Conservation (phyloP, 192 early-diverging fungal species). For the Coemansia sp. region DNA sequence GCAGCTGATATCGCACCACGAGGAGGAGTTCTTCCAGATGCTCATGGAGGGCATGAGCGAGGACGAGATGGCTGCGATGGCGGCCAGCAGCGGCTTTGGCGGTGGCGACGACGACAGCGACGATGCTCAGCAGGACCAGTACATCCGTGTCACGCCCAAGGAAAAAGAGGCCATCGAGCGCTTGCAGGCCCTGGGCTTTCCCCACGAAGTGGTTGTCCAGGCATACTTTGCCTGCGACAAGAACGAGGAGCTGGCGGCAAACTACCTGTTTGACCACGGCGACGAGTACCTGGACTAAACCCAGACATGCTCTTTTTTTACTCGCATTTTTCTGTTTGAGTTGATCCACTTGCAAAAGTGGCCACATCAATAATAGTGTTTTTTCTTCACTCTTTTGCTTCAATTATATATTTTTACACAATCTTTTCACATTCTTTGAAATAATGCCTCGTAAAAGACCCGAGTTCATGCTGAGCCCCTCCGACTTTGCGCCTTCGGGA, state of each 20-base stretch:
- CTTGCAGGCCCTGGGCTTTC: constrained; percentile 83
- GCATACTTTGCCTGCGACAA: constrained; percentile 97
- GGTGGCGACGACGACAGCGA: constrained; percentile 45
- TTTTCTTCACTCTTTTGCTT: not conserved
- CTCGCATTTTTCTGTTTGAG: too few relatives aligned
- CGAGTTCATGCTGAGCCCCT: constrained; percentile 38
- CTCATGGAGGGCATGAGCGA: constrained; percentile 52
- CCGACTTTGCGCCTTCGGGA: constrained; percentile 24
- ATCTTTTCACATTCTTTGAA: not conserved
- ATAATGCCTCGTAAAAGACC: constrained; percentile 48
- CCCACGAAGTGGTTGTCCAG: constrained; percentile 76
- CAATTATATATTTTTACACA: not conserved
- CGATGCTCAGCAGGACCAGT: constrained; percentile 47
- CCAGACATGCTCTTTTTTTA: not conserved
- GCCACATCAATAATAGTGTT: not conserved
- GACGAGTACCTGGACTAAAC: constrained; percentile 54
- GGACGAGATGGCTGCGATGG: constrained; percentile 27
- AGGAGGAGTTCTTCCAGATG: constrained; percentile 74
- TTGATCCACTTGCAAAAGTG: too few relatives aligned
- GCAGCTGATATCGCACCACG: constrained; percentile 72
- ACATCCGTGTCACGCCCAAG: constrained; percentile 80
- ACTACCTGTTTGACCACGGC: constrained; percentile 87
- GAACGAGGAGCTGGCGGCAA: constrained; percentile 95
- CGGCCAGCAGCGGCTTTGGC: constrained; percentile 14
- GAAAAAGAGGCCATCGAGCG: constrained; percentile 86